Base-by-base conservation (phyloP, 306 rosid species). In the Clitoria ternatea region DNA sequence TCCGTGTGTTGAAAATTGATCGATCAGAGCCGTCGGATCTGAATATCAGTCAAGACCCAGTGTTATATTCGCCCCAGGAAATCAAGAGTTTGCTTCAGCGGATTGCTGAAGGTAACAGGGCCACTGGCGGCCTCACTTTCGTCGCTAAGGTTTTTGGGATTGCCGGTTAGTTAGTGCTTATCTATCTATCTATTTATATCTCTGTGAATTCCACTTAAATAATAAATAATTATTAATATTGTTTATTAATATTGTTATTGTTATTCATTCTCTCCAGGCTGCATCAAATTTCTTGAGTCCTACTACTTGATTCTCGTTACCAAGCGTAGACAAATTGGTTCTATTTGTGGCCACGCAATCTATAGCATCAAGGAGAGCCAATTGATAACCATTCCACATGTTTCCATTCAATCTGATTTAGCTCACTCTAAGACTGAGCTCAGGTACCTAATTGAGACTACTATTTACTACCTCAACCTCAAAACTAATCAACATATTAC, bases 1-100 rank as follows among this genome's bases (percentile, higher is more conserved):
- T 81, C 67, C 88, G 97, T 1, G 96, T 94, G 15, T 72, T 94
- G 80, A 94, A 94, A 83, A 87, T 94, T 3, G 98, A 94, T 79
- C 95, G 98, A n/a, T 89, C 94, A 6, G 98, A 94, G 69, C 85
- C 87, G 7, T 88, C 89, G 0, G 98, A 94, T 80, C 90, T 94
- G 61, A 86, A 85, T 24, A 75, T 90, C 33, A 86, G 90, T 47
- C 95, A 94, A 79, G 98, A 94, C 68, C 98, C 97, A 0, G 96
- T 86, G 6, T 78, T 89, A 4, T 94, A 94, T 81, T 94, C 98
- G 2, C 82, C 87, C 0, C 86, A 84, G 13, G 98, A 94, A 78
- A 90, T 94, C 66, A 86, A 88, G 69, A 89, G 84, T 39, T 76
- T 94, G 70, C 96, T 90, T 19, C 97, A 87, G 79, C 89, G 97